These are phyloP conservation scores for Tetraselmis chui DNA, from an alignment of 139 green algal species.

Conservation along the genomic window DNA sequence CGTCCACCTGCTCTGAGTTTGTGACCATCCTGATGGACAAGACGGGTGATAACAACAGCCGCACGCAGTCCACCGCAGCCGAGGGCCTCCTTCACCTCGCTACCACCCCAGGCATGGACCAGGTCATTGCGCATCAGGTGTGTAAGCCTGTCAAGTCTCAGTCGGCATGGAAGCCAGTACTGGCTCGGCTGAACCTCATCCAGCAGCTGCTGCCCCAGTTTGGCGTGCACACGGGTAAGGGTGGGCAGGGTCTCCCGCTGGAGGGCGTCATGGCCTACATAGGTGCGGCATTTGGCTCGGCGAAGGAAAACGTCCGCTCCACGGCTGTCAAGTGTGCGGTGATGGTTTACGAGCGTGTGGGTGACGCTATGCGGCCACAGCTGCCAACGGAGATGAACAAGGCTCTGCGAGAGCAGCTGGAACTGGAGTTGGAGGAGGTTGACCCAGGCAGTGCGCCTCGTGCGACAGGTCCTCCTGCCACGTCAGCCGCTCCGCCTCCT, in stretches of 20 bases:
- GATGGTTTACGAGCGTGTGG: constrained; percentile 31
- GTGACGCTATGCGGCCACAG: constrained; percentile 39
- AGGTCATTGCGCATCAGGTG: background rate
- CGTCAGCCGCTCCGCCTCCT: background rate
- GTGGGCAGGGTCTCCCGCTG: constrained; percentile 53
- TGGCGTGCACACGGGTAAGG: constrained; percentile 24
- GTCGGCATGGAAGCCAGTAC: constrained; percentile 57
- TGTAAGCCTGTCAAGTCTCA: constrained; percentile 57
- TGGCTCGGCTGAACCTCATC: constrained; percentile 54
- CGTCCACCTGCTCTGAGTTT: constrained; percentile 26
- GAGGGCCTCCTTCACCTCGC: constrained; percentile 12
- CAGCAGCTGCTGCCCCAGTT: constrained; percentile 37
- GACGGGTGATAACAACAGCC: constrained; percentile 55
- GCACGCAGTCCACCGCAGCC: constrained; percentile 17
- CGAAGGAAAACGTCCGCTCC: constrained; percentile 57
- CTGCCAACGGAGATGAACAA: constrained; percentile 72
- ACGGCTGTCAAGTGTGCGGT: constrained; percentile 30
- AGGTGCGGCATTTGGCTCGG: constrained; percentile 41
- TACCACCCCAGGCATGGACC: background rate
- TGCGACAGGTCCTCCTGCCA: background rate
- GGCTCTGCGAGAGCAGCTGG: constrained; percentile 72
- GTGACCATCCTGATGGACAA: constrained; percentile 72
- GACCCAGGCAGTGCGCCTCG: background rate
- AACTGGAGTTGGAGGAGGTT: constrained; percentile 39
- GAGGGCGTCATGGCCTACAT: constrained; percentile 72